Base-by-base conservation (phyloP, 2,329 filamentous ascomycete species). In the Rosellinia necatrix region DNA sequence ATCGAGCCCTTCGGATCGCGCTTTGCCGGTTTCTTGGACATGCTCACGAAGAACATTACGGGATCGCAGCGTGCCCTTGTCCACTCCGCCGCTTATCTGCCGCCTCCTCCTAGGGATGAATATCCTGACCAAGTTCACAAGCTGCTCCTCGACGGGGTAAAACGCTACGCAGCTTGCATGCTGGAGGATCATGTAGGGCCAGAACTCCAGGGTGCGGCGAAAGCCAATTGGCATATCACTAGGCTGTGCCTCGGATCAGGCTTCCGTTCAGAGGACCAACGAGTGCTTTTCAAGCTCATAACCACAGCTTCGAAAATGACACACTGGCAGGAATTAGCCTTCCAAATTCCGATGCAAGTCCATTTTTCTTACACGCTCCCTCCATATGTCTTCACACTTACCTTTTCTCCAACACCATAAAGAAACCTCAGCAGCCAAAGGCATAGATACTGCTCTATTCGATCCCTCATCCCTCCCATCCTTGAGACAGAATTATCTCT, bases 301-400 rank as follows among this genome's bases (percentile, higher is more conserved):
- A 48, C 32, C 5, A 29, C 44, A 48, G 29, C 44, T 19, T 48
- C 32, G 44, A 48, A 38, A 27, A 48, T 48, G 32, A 25, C 32
- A 29, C 21, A 48, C 22, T 48, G 44, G 44, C 44, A 48, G 32
- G 44, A 48, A 38, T 48, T 48, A 19, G 32, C 44, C 21, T 48
- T 48, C 30, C 37, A n/a, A 27, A 25, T 48, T 48, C 44, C 44
- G 21, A 48, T 48, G 44, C 34, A 48, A 48, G 44, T 48, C 30
- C 15, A 37, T 29, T 38, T 48, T 24, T 38, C 32, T 27, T 48
- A 29, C 21, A 38, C 21, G 12, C 44, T 48, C 38, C 12, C 13
- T 48, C 32, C 29, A 48, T 32, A 48, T 10, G 29, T 34, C 2
- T 17, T 35, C 27, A 22, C 43, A 24, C 29, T 6, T 29, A 13